These are phyloP conservation scores for Coemansia linderi DNA, from an alignment of 371 early-diverging fungal genomes.

Conservation along the genomic window DNA sequence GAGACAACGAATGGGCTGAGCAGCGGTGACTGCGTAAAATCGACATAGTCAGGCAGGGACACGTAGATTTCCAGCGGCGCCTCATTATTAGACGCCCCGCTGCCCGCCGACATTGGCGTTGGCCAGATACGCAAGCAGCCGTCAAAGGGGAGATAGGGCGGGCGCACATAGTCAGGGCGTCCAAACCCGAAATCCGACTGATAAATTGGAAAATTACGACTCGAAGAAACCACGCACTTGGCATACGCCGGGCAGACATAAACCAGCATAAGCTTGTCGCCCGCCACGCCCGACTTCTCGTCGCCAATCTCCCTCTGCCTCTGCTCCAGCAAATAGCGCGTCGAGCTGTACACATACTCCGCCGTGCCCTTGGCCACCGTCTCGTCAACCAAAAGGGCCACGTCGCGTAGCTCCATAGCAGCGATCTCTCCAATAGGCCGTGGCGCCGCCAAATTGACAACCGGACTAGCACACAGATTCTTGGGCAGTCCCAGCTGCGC, in stretches of 20 bases:
- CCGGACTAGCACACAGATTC: slow-evolving; percentile 40
- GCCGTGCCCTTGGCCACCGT: slow-evolving; percentile 17
- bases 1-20: slow-evolving; percentile 18
- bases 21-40: slow-evolving; percentile 30
- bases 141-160: slow-evolving; percentile 46
- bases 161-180: slow-evolving; percentile 41
- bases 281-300: slow-evolving; percentile 9
- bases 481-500: slow-evolving; percentile 18
- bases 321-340: slow-evolving; percentile 23
- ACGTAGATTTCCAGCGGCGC: slow-evolving; percentile 39
- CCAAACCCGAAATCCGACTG: slow-evolving; percentile 47
- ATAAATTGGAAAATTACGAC: slow-evolving; percentile 47
- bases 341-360: slow-evolving; percentile 38
- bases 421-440: slow-evolving; percentile 24
- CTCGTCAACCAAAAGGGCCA: slow-evolving; percentile 28
- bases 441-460: slow-evolving; percentile 26
- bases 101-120: slow-evolving; percentile 16
- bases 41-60: slow-evolving; percentile 39
- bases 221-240: slow-evolving; percentile 44
- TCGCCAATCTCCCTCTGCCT: slow-evolving; percentile 23
- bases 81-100: slow-evolving; percentile 6
- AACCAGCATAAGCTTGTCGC: slow-evolving; percentile 26
- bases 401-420: slow-evolving; percentile 12
- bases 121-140: slow-evolving; percentile 52
- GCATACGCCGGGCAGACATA: slow-evolving; percentile 26